These are phyloP conservation scores for Boletus rufocinnamomeus DNA, from an alignment of 768 basidiomycete species.

Conservation along the genomic window DNA sequence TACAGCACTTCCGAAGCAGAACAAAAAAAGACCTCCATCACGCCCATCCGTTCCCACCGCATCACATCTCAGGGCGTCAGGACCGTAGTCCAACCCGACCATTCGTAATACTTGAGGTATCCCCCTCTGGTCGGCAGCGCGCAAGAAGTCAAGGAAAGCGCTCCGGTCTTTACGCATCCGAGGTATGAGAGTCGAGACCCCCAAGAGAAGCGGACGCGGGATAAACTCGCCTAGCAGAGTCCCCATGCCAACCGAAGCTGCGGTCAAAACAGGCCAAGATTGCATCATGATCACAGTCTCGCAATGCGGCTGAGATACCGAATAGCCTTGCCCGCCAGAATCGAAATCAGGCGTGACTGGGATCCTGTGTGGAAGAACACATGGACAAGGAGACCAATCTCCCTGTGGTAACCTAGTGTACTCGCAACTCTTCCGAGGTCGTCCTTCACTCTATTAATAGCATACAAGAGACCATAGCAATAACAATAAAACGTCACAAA, in stretches of 20 bases:
- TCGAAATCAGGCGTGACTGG: background rate
- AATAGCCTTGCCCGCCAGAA: background rate
- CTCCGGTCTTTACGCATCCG: no score
- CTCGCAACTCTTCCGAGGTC: background rate
- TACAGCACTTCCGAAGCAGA: no score
- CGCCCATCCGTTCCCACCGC: no score
- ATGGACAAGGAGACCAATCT: background rate
- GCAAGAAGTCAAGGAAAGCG: no score
- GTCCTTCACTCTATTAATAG: background rate
- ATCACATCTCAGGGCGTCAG: no score
- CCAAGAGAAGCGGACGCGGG: no score
- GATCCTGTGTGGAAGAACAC: background rate
- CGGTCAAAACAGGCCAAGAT: background rate
- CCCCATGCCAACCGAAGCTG: background rate
- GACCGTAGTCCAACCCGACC: no score
- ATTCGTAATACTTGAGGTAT: no score
- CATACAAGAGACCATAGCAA: conserved; percentile 19
- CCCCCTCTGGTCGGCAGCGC: no score
- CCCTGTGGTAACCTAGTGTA: background rate
- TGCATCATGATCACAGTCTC: background rate
- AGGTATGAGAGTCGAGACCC: no score
- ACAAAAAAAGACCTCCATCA: no score
- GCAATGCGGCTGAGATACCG: background rate
- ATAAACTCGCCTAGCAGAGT: background rate
- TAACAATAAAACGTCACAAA: conserved; percentile 20